Evolutionary conservation across 345 rosid genomes (phyloP), one percentile per base, ranked within the genome.

Genomic region (Melaleuca quinquenervia): DNA sequence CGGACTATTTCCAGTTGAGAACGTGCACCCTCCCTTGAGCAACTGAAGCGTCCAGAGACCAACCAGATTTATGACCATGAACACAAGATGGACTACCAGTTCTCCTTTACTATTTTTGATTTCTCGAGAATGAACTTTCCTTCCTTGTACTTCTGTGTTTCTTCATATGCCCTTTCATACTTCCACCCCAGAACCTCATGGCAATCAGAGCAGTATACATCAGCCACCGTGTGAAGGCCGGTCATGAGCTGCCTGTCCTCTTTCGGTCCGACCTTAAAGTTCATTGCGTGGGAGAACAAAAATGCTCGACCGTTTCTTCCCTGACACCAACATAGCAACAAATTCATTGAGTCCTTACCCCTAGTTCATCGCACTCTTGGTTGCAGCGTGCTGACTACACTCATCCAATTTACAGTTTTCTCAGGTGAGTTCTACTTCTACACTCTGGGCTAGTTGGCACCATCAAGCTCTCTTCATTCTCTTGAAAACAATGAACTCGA

Each of bases 171-270:
- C 32, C 85, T 82, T 53, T 82, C 87, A n/a, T 86, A 86, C 58
- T 86, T 86, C 87, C 84, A 86, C 13, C 87, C 87, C 82, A 86
- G 83, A 26, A 86, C 60, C 60, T 82, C 62, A 11, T 51, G 84
- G 86, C 90, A 89, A 50, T 89, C 88, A 11, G 53, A 50, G 88
- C 90, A 89, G 84, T 76, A 26, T 29, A 85, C 87, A 64, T 89
- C 90, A 51, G 90, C 90, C n/a, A 89, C 89, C 3, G 89, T 87
- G 88, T 89, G 90, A 82, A 89, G 90, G 52, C 90, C 90, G 0
- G 90, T 89, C 84, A 89, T 85, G 60, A 89, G 89, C 51, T 87
- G 87, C 86, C 90, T 87, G 87, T 89, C 87, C 87, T 87, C 90
- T 82, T 87, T 87, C 11, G 60, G 85, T 36, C 90, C 89, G 2